Conservation (phyloP, 139 green algal genomes). For the Volvox africanus region DNA sequence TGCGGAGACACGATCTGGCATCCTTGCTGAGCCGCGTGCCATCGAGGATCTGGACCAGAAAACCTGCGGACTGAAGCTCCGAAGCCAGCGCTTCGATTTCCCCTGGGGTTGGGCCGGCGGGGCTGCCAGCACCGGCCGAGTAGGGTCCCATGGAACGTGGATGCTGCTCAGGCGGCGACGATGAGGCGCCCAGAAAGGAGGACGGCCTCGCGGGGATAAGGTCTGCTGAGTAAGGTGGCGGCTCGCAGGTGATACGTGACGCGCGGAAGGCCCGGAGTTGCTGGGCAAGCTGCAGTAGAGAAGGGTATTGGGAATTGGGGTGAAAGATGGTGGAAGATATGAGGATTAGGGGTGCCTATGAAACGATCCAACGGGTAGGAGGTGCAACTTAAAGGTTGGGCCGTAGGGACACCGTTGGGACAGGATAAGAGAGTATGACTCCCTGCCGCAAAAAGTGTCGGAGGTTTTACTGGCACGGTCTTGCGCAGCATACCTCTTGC, state of each 20-base stretch:
- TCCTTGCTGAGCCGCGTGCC: slow-evolving; percentile 29
- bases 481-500: slow-evolving; percentile 15
- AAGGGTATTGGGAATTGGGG: background rate
- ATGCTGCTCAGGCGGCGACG: background rate
- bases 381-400: background rate
- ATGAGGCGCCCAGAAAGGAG: background rate
- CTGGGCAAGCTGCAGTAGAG: background rate
- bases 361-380: background rate
- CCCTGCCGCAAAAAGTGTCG: background rate
- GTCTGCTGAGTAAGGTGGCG: background rate
- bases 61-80: slow-evolving; percentile 56
- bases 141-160: background rate
- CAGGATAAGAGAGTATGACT: background rate
- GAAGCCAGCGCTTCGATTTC: slow-evolving; percentile 56
- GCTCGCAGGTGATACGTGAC: background rate
- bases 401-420: background rate
- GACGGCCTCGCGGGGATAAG: background rate
- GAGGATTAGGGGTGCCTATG: background rate
- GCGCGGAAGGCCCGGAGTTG: slow-evolving; percentile 25
- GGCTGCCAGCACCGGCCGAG: background rate
- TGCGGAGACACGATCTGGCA: slow-evolving; percentile 56
- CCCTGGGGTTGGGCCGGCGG: background rate
- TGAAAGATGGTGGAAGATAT: background rate
- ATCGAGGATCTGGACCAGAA: slow-evolving; percentile 55
- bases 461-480: background rate